Base-by-base conservation (phyloP, 805 yeast species). In the Cyberlindnera euphorbiiphila region DNA sequence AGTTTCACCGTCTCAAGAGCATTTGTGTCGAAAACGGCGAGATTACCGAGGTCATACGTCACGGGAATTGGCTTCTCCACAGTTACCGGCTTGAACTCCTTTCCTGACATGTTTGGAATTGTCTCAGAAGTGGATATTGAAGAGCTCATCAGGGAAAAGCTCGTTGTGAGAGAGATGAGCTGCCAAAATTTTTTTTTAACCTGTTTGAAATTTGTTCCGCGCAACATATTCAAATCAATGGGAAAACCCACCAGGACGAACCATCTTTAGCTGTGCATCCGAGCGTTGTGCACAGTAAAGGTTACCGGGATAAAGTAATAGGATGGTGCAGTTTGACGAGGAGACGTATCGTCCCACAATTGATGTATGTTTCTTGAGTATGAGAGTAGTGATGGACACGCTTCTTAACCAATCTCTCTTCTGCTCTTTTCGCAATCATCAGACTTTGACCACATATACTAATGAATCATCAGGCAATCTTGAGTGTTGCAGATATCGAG, bases 61-160 rank as follows among this genome's bases (percentile, higher is more conserved):
- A 85, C 93, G 19, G 98, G 97, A 43, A 93, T 86, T 20, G 83
- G 83, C 61, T 89, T 89, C 33, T 86, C 94, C 24, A 93, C 98
- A 4, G 89, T 82, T 24, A 85, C 89, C 11, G 94, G 85, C 56
- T 81, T 80, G 24, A 27, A 34, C 28, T 39, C 47, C 12, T 37
- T 32, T 32, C 37, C 44, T 25, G 41, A 28, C 37, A 37, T 36
- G 6, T 21, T 33, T 25, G 18, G 9, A n/a, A n/a, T 25, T 9
- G 9, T n/a, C n/a, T 25, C 7, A 6, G 14, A 7, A 9, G 7
- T 25, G n/a, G n/a, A n/a, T n/a, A n/a, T n/a, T n/a, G n/a, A n/a
- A n/a, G n/a, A n/a, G n/a, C n/a, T n/a, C n/a, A n/a, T n/a, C n/a
- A n/a, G n/a, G n/a, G n/a, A n/a, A n/a, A n/a, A n/a, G n/a, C n/a